Percentiles rank a stretch among this genome's conserved stretches.
Evolutionary conservation across 2,329 filamentous ascomycete species (phyloP).

Genomic region (Alternaria longipes): DNA sequence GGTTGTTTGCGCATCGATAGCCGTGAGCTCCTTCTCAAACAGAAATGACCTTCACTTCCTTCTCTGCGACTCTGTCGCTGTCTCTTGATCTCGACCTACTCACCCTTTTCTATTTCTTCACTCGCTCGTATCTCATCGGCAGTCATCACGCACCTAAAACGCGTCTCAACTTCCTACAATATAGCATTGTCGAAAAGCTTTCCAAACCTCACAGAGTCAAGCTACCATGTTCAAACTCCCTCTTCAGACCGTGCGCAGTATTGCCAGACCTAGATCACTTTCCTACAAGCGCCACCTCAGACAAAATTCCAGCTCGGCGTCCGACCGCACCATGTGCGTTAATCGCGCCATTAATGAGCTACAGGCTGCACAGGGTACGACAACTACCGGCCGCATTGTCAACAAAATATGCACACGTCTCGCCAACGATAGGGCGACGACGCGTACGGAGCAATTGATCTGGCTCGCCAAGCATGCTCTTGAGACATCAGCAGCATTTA

Average conservation of each 20-base stretch:
- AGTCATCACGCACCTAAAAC: background rate
- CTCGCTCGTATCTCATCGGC: background rate
- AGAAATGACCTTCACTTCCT: background rate
- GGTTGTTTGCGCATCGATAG: background rate
- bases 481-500: slow-evolving; percentile 5
- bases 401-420: slow-evolving; percentile 8
- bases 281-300: background rate
- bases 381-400: slow-evolving; percentile 13
- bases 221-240: slow-evolving; percentile 9
- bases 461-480: slow-evolving; percentile 28
- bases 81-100: background rate
- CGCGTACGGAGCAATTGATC: slow-evolving; percentile 22
- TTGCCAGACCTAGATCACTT: background rate
- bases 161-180: slow-evolving; percentile 1
- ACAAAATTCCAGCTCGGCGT: background rate
- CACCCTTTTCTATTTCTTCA: background rate
- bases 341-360: slow-evolving; percentile 4
- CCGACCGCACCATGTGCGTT: background rate
- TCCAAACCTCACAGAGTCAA: background rate
- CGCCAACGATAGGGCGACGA: slow-evolving; percentile 9
- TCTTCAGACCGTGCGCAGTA: background rate
- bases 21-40: background rate
- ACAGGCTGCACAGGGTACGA: slow-evolving; percentile 2
- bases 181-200: background rate
- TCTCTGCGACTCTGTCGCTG: background rate